Evolutionary conservation across 2,329 filamentous ascomycete genomes (phyloP).

Genomic region (Venturiaceae sp.): DNA sequence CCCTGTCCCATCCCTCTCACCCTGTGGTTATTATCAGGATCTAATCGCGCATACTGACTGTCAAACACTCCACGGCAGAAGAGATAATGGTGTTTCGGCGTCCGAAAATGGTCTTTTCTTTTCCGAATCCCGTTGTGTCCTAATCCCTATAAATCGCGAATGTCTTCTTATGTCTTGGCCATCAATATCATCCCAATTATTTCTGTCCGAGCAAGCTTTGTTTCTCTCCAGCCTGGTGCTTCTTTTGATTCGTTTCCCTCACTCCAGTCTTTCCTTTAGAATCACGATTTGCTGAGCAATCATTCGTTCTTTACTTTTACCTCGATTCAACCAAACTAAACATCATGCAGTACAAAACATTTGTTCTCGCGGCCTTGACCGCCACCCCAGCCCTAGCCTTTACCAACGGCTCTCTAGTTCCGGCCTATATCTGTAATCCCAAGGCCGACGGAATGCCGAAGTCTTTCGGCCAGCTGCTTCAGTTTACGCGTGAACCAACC

Average conservation of each 20-base stretch:
- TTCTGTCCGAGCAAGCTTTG: neutral
- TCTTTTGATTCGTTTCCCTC: neutral
- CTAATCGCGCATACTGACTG: neutral
- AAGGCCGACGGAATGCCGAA: neutral
- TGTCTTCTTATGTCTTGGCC: neutral
- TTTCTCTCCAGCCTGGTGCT: neutral
- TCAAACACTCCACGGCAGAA: neutral
- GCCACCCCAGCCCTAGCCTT: neutral
- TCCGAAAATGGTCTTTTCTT: neutral
- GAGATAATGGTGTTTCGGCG: neutral
- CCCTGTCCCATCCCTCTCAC: neutral
- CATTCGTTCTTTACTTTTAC: neutral
- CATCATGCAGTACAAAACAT: neutral
- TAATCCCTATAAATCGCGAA: neutral
- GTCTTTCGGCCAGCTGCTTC: neutral
- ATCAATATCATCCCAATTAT: neutral
- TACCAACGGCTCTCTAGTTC: constrained; percentile 2
- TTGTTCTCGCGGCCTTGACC: neutral
- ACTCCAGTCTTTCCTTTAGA: neutral
- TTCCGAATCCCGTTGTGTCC: neutral
- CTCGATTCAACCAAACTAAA: neutral
- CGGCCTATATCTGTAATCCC: constrained; percentile 2
- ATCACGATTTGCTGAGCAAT: neutral
- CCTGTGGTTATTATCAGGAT: neutral
- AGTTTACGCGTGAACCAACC: neutral